Evolutionary conservation across 495 filamentous ascomycete species (phyloP), one percentile per base, ranked within the genome.

Genomic region (Aspergillus mulundensis): DNA sequence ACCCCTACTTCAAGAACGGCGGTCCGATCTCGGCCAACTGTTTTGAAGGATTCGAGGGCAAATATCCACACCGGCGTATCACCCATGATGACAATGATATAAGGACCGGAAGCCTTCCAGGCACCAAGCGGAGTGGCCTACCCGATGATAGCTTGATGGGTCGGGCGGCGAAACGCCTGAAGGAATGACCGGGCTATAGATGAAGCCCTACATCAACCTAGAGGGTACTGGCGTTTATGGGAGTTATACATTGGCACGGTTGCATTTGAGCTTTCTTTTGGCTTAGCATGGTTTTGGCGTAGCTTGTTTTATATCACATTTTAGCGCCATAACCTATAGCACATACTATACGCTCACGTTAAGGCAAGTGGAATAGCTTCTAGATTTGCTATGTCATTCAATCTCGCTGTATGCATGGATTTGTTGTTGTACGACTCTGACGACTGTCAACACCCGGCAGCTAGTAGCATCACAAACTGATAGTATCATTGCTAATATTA

Each of bases 31-130:
- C 78, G 19, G 76, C 80, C 7, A 91, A 96, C 68, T 97, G 94
- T 67, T 99, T 99, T 62, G 90, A 96, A 63, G 90, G 91, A 0
- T 78, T 89, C 46, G 87, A 87, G 64, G 82, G 81, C 55, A 87
- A 94, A 65, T 99, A 99, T 72, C 94, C 95, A 2, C 84, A 88
- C 64, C 84, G 94, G 2, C 82, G 90, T 40, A 92, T 99, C 6
- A 95, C 86, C 50, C 87, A 93, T 63, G 94, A 97, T 61, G 91
- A 96, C 64, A 95, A 95, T 65, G 94, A 97, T 71, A 95, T 97
- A 50, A 79, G 89, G 4, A 88, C 87, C 0, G 83, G 84, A n/a
- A 92, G 89, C 68, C 68, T 96, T 32, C 90, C 94, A 7, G 94
- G 94, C 1, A 96, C 93, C 1, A 97, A 97, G 73, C 79, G 92